A percentile compares a stretch with the other conserved stretches of the same genome.
These are phyloP conservation scores for Colletotrichum lupini DNA, from an alignment of 2,329 filamentous ascomycete species.

Conservation along the genomic window DNA sequence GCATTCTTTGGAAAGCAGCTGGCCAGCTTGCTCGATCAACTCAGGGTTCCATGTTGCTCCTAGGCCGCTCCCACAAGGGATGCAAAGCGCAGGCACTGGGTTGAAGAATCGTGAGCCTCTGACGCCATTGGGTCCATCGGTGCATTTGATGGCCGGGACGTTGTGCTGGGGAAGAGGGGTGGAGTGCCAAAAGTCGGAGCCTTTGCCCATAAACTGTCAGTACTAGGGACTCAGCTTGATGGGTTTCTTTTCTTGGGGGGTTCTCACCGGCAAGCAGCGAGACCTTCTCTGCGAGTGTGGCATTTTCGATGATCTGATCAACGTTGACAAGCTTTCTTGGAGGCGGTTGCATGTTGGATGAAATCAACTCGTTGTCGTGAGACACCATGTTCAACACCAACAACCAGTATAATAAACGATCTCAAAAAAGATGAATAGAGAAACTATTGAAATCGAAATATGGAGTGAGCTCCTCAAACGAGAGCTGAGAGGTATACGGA, in stretches of 20 bases:
- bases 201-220: constrained; percentile 43
- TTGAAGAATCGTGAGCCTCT: constrained; percentile 77
- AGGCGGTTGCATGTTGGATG: not conserved
- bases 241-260: not conserved
- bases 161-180: constrained; percentile 67
- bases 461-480: not conserved
- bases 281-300: constrained; percentile 63
- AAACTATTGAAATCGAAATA: not conserved
- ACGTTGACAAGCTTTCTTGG: constrained; percentile 52
- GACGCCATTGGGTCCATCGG: constrained; percentile 77
- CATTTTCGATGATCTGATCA: constrained; percentile 63
- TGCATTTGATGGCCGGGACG: constrained; percentile 72
- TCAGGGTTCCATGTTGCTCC: constrained; percentile 67
- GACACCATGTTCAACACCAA: not conserved
- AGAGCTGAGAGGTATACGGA: not conserved
- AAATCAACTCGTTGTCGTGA: not conserved
- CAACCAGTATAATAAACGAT: not conserved
- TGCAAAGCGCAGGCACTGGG: constrained; percentile 66
- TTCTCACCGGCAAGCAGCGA: constrained; percentile 60
- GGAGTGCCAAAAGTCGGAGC: constrained; percentile 77
- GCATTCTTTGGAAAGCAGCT: constrained; percentile 62
- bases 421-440: not conserved
- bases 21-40: constrained; percentile 62
- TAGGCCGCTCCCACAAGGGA: constrained; percentile 68
- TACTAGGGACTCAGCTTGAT: no score